A percentile compares a stretch with the other conserved stretches of the same genome.
phyloP scores from a whole-genome alignment of 306 rosid genomes.

The Castanea sativa region DNA sequence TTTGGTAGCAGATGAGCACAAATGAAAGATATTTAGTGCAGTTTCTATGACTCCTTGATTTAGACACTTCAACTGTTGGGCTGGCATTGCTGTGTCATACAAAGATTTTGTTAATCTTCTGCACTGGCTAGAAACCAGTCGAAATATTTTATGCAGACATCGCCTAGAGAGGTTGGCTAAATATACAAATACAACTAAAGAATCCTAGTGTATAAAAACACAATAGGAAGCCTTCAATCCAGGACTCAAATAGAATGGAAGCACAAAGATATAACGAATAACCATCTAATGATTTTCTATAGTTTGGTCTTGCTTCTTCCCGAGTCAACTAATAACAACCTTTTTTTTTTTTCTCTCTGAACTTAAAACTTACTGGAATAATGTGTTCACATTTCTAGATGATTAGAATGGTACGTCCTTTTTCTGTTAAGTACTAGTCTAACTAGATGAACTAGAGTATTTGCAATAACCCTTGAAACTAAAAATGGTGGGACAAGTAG shows the following conservation, averaged over 20 bases:
- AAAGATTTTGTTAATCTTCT: slow-evolving; percentile 26
- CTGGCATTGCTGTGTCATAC: slow-evolving; percentile 11
- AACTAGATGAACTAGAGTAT: too few species aligned
- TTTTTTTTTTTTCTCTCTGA: not conserved
- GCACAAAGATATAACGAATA: not conserved
- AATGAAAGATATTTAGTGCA: slow-evolving; percentile 14
- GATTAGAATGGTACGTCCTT: not conserved
- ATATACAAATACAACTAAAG: slow-evolving; percentile 5
- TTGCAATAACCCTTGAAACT: not conserved
- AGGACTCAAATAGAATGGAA: not conserved
- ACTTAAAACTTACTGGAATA: not conserved
- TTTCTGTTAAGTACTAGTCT: too few species aligned
- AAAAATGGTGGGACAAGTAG: not conserved
- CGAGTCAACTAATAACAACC: not conserved
- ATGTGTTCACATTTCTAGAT: not conserved
- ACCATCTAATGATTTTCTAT: not conserved
- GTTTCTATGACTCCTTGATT: slow-evolving; percentile 34
- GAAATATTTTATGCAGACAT: slow-evolving; percentile 22
- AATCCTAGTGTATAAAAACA: slow-evolving; percentile 5
- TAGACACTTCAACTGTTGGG: slow-evolving; percentile 17
- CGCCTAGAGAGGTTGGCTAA: slow-evolving; percentile 6
- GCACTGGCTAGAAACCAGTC: slow-evolving; percentile 8
- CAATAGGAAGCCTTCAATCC: slow-evolving; percentile 4
- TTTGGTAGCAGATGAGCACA: slow-evolving; percentile 19
- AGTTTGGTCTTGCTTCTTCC: slow-evolving; percentile 1